phyloP scores from a whole-genome alignment of 2,329 filamentous ascomycete species.

The Verticillium nonalfalfae region DNA sequence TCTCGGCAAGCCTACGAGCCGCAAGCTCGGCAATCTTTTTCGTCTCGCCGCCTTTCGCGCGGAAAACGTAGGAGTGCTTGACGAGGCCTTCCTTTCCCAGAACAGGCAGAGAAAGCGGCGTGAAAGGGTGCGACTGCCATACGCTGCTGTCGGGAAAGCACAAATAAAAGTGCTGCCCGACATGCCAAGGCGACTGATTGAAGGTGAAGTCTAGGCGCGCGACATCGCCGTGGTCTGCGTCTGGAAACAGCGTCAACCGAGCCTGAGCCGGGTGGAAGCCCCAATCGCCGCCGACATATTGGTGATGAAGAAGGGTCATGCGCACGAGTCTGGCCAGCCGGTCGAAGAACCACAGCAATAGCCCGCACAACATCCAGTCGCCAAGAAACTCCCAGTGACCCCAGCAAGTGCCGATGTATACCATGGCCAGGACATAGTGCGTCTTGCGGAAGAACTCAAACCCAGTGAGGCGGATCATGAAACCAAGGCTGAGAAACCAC shows the following conservation, averaged over 20 bases:
- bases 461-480: conserved; percentile 45
- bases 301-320: conserved; percentile 54
- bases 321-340: conserved; percentile 52
- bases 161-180: conserved; percentile 67
- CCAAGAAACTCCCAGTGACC: conserved; percentile 64
- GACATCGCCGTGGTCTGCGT: conserved; percentile 52
- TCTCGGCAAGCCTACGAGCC: conserved; percentile 11
- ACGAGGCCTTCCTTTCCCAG: conserved; percentile 29
- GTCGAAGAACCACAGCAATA: conserved; percentile 61
- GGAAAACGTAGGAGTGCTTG: conserved; percentile 49
- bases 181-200: conserved; percentile 51
- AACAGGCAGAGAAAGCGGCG: conserved; percentile 47
- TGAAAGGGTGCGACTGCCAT: conserved; percentile 70
- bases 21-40: conserved; percentile 42
- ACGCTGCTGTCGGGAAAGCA: conserved; percentile 60
- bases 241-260: conserved; percentile 42
- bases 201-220: conserved; percentile 61
- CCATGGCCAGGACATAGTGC: conserved; percentile 65
- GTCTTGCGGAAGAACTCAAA: conserved; percentile 73
- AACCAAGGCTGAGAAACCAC: conserved; percentile 45
- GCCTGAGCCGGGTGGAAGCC: conserved; percentile 50
- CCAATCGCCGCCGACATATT: conserved; percentile 36
- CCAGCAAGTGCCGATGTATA: conserved; percentile 72
- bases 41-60: conserved; percentile 55
- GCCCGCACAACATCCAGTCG: conserved; percentile 61